Evolutionary conservation across 73 alveolate species (phyloP), one percentile per base, ranked within the genome.

Genomic region (Paraurostyla sp.): DNA sequence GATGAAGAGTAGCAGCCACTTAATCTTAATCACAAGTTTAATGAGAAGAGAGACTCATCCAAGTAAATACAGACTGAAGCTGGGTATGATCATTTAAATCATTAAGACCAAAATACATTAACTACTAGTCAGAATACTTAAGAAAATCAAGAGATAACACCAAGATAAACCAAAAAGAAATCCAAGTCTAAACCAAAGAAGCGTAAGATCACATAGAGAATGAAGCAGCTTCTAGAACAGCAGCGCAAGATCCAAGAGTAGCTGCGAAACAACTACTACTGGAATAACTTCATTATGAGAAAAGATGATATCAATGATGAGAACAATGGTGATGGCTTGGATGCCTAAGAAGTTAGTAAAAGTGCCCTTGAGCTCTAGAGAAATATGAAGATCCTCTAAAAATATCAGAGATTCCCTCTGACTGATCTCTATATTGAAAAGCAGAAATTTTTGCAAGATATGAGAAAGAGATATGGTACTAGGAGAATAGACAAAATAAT

Each of bases 241-340:
- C 56, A 58, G 32, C 35, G 41, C 15, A 65, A 65, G 58, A 65
- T 65, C 35, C 23, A 65, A 65, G 82, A 65, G 25, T 40, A 65
- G 32, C 6, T 65, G 58, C 4, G 82, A 65, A 65, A 65, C 25
- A 65, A 65, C 1, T 65, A 65, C 58, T 65, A 65, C 25, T 65
- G 82, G 82, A 65, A 65, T 22, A 65, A 65, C 25, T 65, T 38
- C 82, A 65, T 40, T 35, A 65, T 65, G 82, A 38, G 41, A 22
- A 38, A 65, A 22, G 82, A 65, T 65, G 82, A 65, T 65, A 40
- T 38, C 7, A 1, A 65, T 3, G 82, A 65, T 33, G 82, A 65
- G 9, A 13, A 22, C 9, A 32, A 60, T 60, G 50, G 15, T 4
- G 30, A 60, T 9, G 82, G 82, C 16, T 1, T 18, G 58, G 13